phyloP scores from a whole-genome alignment of 768 basidiomycete genomes.

The Leccinum variicolor region DNA sequence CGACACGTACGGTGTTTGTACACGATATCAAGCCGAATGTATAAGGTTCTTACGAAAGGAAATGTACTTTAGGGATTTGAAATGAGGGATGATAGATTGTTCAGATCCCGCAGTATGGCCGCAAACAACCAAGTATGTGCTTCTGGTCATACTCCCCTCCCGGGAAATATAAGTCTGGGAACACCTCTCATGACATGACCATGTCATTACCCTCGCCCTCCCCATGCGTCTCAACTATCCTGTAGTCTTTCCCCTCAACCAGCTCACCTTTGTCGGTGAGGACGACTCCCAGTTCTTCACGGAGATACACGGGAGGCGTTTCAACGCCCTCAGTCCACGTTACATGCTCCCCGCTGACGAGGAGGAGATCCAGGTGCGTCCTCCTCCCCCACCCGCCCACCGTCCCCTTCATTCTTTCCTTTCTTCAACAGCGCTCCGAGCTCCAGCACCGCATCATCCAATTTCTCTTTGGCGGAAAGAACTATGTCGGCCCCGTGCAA shows the following conservation, averaged over 20 bases:
- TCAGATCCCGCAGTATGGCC: constrained; percentile 35
- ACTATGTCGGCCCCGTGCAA: constrained; percentile 64
- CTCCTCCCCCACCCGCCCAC: neutral
- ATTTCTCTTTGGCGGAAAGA: constrained; percentile 60
- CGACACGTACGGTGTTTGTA: constrained; percentile 84
- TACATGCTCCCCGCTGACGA: constrained; percentile 67
- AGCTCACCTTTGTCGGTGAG: constrained; percentile 36
- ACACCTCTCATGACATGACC: neutral
- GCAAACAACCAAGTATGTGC: constrained; percentile 26
- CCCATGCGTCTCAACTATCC: constrained; percentile 32
- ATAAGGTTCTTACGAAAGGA: constrained; percentile 34
- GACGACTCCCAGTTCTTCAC: constrained; percentile 56
- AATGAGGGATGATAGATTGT: constrained; percentile 15
- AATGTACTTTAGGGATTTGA: constrained; percentile 31
- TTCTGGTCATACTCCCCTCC: constrained; percentile 33
- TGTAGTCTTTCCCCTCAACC: constrained; percentile 33
- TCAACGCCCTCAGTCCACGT: constrained; percentile 51
- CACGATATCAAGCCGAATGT: constrained; percentile 70
- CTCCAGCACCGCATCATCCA: constrained; percentile 63
- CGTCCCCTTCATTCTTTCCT: constrained; percentile 1
- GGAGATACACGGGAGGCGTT: constrained; percentile 46
- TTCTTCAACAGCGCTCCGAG: constrained; percentile 50
- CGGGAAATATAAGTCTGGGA: constrained; percentile 30
- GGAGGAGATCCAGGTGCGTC: constrained; percentile 58
- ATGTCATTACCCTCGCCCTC: constrained; percentile 22